Evolutionary conservation across 768 basidiomycete genomes (phyloP), one percentile per base, ranked within the genome.

Genomic region (Lactifluus volemus): DNA sequence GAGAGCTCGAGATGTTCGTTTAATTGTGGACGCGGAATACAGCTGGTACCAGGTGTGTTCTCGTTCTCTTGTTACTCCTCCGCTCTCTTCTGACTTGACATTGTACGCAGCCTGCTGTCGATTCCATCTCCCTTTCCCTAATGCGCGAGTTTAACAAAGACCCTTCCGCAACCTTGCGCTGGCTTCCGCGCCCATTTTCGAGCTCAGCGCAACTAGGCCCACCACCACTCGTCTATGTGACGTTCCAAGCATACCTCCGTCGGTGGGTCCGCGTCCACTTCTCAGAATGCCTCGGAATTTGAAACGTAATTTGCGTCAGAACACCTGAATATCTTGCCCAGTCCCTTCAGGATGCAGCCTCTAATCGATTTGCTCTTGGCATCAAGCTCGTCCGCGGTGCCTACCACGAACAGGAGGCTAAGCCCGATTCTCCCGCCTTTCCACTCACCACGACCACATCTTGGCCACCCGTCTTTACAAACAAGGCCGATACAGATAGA

Each of bases 361-460:
- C 70, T 53, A 76, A 85, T 63, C 77, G 81, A 41, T 96, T 90
- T 69, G 78, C 88, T 0, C 79, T 96, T 0, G 94, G 94, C 10
- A 84, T 92, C 58, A 98, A 97, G 72, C 86, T 98, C 51, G 94
- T 97, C 34, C 84, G 94, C 25, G 94, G 94, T 0, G 94, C 94
- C 2, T 98, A 98, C 72, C 91, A 94, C 68, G 78, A 83, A 0
- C 81, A 88, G 59, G 94, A 97, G 68, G 63, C 81, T 30, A 74
- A 78, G 66, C 10, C 42, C 39, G 10, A 56, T 53, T 51, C 67
- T 47, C 58, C 56, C 61, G 32, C 67, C 69, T 4, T 82, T 82
- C 0, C 83, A 85, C 59, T 86, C 85, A 0, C 80, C 80, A 0
- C 85, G 85, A 52, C 62, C 72, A 5, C 65, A 72, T 19, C 81